phyloP scores from a whole-genome alignment of 2,329 filamentous ascomycete genomes.

The Coniochaeta pulveracea region DNA sequence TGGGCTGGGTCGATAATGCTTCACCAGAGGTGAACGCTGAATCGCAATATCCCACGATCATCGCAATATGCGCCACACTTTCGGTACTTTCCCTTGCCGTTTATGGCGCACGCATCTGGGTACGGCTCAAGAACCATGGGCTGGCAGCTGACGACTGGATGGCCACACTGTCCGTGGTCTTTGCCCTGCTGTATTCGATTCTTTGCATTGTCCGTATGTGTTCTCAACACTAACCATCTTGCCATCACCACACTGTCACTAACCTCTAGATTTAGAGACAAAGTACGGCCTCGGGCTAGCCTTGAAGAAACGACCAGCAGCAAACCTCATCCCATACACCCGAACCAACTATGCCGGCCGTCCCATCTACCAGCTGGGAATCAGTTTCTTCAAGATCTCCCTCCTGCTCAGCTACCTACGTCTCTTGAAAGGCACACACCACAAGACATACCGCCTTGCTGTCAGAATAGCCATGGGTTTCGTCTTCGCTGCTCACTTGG shows the following conservation, averaged over 20 bases:
- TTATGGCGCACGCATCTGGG: constrained; percentile 28
- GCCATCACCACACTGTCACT: not conserved
- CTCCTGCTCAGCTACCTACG: constrained; percentile 40
- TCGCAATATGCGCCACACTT: constrained; percentile 34
- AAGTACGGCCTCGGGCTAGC: constrained; percentile 41
- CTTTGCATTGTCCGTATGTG: constrained; percentile 37
- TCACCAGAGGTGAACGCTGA: constrained; percentile 30
- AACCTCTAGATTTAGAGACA: constrained; percentile 26
- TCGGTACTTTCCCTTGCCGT: constrained; percentile 28
- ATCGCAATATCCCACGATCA: constrained; percentile 36
- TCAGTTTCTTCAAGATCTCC: constrained; percentile 45
- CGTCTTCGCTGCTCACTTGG: constrained; percentile 34
- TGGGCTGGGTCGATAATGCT: constrained; percentile 41
- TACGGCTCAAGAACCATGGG: constrained; percentile 28
- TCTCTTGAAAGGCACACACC: constrained; percentile 35
- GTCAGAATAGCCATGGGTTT: constrained; percentile 31
- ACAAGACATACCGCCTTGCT: constrained; percentile 27
- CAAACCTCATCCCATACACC: constrained; percentile 31
- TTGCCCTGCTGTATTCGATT: constrained; percentile 35
- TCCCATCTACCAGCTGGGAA: constrained; percentile 42
- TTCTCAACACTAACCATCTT: not conserved
- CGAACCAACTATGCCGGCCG: constrained; percentile 40
- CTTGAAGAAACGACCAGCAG: constrained; percentile 27
- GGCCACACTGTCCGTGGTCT: constrained; percentile 26
- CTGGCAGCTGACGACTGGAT: constrained; percentile 36